Evolutionary conservation across 495 filamentous ascomycete genomes (phyloP).

Genomic region (Chaetomium tenue): DNA sequence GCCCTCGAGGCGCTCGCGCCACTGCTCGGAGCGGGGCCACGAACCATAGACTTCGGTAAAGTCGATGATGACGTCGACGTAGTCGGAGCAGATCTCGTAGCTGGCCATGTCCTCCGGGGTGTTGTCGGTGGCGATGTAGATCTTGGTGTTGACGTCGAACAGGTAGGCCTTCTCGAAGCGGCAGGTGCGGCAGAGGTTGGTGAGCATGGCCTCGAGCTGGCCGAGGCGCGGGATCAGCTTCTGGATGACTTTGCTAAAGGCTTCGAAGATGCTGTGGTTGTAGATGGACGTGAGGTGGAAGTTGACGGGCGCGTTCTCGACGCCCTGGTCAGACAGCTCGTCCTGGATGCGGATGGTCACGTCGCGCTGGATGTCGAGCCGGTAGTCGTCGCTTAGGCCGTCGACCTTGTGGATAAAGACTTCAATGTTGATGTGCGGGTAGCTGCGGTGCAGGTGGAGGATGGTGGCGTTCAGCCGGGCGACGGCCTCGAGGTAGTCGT

Average conservation of each 20-base stretch:
- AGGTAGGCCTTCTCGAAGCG: constrained; percentile 96
- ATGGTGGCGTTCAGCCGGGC: constrained; percentile 83
- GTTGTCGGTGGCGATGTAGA: constrained; percentile 95
- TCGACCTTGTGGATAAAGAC: constrained; percentile 99
- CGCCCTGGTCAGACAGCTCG: constrained; percentile 85
- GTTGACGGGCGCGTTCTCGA: constrained; percentile 86
- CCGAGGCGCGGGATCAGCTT: constrained; percentile 92
- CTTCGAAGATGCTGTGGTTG: constrained; percentile 97
- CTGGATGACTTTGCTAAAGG: constrained; percentile 96
- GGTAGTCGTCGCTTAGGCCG: constrained; percentile 90
- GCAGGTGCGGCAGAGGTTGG: constrained; percentile 82
- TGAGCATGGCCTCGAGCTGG: constrained; percentile 86
- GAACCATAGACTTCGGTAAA: constrained; percentile 87
- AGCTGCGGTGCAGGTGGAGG: constrained; percentile 77
- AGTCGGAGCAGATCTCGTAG: constrained; percentile 97
- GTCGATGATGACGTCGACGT: constrained; percentile 96
- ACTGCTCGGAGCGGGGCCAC: constrained; percentile 57
- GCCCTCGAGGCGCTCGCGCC: constrained; percentile 56
- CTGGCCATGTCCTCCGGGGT: constrained; percentile 86
- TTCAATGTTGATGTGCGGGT: constrained; percentile 90
- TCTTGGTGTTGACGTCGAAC: constrained; percentile 94
- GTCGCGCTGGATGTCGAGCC: constrained; percentile 87
- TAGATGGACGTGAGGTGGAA: constrained; percentile 97
- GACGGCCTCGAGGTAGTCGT: constrained; percentile 91
- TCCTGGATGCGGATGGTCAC: constrained; percentile 96